Conservation (phyloP, 2,329 filamentous ascomycete genomes). For the Magnaporthiopsis incrustans region DNA sequence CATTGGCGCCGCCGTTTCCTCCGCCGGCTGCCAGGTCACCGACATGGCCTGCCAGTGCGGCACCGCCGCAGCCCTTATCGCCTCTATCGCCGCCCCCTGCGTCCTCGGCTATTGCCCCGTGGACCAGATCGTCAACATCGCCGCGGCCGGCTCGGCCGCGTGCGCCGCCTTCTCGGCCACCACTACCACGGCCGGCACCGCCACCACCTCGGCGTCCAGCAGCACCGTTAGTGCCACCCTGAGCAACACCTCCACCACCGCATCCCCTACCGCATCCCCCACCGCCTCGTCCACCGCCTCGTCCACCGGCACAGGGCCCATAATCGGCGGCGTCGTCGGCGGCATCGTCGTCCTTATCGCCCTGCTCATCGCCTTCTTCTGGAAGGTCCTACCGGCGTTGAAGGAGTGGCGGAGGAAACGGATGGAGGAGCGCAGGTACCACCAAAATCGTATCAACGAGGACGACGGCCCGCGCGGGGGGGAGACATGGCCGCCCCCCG, state of each 20-base stretch:
- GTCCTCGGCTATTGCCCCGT: slow-evolving; percentile 23
- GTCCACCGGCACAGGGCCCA: too few species aligned
- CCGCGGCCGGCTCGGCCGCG: slow-evolving; percentile 21
- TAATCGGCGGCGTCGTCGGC: too few species aligned
- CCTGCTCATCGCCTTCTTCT: too few species aligned
- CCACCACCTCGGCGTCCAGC: not conserved
- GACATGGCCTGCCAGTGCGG: slow-evolving; percentile 46
- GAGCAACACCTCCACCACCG: not conserved
- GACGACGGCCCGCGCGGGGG: too few species aligned
- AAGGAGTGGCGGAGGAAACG: too few species aligned
- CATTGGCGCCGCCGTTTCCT: slow-evolving; percentile 35
- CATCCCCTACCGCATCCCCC: not conserved
- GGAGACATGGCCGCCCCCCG: too few species aligned
- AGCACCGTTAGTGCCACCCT: not conserved
- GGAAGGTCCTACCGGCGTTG: too few species aligned
- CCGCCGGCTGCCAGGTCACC: slow-evolving; percentile 33
- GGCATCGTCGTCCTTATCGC: too few species aligned
- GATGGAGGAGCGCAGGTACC: too few species aligned
- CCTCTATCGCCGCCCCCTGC: slow-evolving; percentile 20
- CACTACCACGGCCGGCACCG: not conserved
- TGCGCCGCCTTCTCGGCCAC: slow-evolving; percentile 14
- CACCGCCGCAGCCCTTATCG: slow-evolving; percentile 22
- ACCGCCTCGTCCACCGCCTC: too few species aligned
- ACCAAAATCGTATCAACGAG: too few species aligned
- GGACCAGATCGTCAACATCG: slow-evolving; percentile 20